Evolutionary conservation across 805 yeast species (phyloP).

Genomic region (Candida maesae): DNA sequence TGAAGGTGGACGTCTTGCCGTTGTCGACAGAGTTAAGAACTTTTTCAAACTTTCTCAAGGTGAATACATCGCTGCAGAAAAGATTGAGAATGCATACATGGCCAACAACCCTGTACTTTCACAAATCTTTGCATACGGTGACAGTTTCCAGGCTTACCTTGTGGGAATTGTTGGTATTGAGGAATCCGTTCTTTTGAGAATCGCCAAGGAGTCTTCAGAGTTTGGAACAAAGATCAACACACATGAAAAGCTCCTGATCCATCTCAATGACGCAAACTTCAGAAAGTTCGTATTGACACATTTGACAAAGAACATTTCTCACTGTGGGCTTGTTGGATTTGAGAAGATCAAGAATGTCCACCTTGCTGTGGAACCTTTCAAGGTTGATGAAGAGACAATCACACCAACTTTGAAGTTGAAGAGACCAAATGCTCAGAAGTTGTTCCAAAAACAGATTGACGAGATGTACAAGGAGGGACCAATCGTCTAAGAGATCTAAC

Average conservation of each 20-base stretch:
- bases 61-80: slow-evolving; percentile 73
- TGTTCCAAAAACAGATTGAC: slow-evolving; percentile 37
- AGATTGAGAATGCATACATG: slow-evolving; percentile 61
- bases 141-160: slow-evolving; percentile 49
- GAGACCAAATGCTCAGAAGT: slow-evolving; percentile 50
- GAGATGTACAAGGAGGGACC: slow-evolving; percentile 42
- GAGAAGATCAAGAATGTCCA: slow-evolving; percentile 48
- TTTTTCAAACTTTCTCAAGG: slow-evolving; percentile 68
- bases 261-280: slow-evolving; percentile 31
- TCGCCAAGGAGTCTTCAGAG: slow-evolving; percentile 12
- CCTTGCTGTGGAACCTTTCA: slow-evolving; percentile 49
- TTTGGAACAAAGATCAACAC: slow-evolving; percentile 16
- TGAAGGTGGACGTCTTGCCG: slow-evolving; percentile 48
- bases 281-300: slow-evolving; percentile 33
- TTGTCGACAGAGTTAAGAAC: slow-evolving; percentile 75
- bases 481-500: neutral
- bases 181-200: slow-evolving; percentile 31
- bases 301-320: slow-evolving; percentile 35
- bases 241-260: slow-evolving; percentile 20
- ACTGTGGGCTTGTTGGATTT: slow-evolving; percentile 41
- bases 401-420: slow-evolving; percentile 57
- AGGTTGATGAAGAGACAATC: slow-evolving; percentile 46
- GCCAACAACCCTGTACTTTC: slow-evolving; percentile 46
- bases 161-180: slow-evolving; percentile 65
- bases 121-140: slow-evolving; percentile 64